Base-by-base conservation (phyloP, 139 green algal species). In the Nannochloris sp. region DNA sequence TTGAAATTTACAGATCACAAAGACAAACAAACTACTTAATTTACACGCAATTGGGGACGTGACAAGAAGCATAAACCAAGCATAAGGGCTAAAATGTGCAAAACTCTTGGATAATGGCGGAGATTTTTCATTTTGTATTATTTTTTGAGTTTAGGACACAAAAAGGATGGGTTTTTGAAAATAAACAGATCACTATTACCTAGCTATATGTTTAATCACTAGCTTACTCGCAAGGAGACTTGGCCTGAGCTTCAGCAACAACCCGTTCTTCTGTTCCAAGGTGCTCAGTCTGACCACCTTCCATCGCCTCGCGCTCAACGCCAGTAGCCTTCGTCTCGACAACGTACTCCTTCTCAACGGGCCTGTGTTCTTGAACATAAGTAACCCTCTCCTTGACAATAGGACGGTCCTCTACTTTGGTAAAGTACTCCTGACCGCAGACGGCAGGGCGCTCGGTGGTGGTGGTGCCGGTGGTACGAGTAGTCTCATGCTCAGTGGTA, bases 321-420 rank as follows among this genome's bases (percentile, higher is more conserved):
- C 68, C 68, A 7, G 68, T 69, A 30, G 61, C 60, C 34, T 59
- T 63, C 6, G 68, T 75, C 68, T 75, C 68, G 36, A 75, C 67
- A 46, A 75, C 68, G 56, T 63, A 75, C 60, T 75, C 68, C 60
- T 70, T 75, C 60, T 75, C 68, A 15, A 75, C 60, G 6, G 68
- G 68, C 29, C 35, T 10, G 58, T 58, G 30, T 31, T 65, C 29
- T 14, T 24, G 24, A 35, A 74, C 5, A 24, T 34, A 12, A 3
- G 51, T 65, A 36, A 75, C 68, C 4, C 61, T 57, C 61, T 75
- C 68, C 68, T 71, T 75, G n/a, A 66, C 15, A 12, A 75, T 42
- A 2, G 68, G 61, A 31, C 68, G 68, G 31, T 75, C 61, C 60
- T 75, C 68, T 34, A 74, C 68, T 54, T 57, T 68, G 19, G 68